Evolutionary conservation across 345 rosid genomes (phyloP), one percentile per base, ranked within the genome.

Genomic region (Murraya paniculata): DNA sequence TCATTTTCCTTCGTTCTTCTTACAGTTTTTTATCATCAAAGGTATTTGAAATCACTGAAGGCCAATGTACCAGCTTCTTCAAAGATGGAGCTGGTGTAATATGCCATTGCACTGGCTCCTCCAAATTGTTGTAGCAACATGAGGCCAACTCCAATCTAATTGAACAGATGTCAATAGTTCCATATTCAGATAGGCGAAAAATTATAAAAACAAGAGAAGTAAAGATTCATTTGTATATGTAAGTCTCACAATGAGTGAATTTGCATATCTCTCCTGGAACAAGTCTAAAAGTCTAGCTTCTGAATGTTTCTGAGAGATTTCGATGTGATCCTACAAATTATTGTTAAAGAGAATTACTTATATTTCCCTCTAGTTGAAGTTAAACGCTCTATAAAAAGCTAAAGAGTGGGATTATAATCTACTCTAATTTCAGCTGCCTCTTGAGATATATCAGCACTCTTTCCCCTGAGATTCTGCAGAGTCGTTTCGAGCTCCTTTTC

Each of bases 81-180:
- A 75, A 88, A 89, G 53, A 93, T 83, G 67, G 78, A 71, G 45
- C 82, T 74, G 6, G 89, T 81, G 80, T 90, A 93, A 78, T 77
- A 87, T 57, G 60, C 25, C 65, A 90, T 2, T 2, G 86, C 92
- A 60, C 73, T 80, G 62, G 27, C 72, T 39, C 97, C 97, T 73
- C 86, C 86, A 8, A 91, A 80, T 76, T 90, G 91, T 65, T 91
- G 94, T 22, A 91, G 80, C 27, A 90, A 72, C 94, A 93, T 85
- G 64, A 91, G 77, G 41, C 95, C 97, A 48, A 88, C 77, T 22
- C 90, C 93, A 28, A 87, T 81, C 97, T 93, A 55, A 71, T 58
- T 58, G 33, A 64, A 50, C 58, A 41, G 75, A 72, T 41, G 10
- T 53, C 41, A n/a, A n/a, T 13, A 57, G 48, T 61, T 11, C 71